Percentiles rank a stretch among this genome's conserved stretches.
These are phyloP conservation scores for Flaveria sonorensis DNA, from an alignment of 129 eudicot species.

Conservation along the genomic window DNA sequence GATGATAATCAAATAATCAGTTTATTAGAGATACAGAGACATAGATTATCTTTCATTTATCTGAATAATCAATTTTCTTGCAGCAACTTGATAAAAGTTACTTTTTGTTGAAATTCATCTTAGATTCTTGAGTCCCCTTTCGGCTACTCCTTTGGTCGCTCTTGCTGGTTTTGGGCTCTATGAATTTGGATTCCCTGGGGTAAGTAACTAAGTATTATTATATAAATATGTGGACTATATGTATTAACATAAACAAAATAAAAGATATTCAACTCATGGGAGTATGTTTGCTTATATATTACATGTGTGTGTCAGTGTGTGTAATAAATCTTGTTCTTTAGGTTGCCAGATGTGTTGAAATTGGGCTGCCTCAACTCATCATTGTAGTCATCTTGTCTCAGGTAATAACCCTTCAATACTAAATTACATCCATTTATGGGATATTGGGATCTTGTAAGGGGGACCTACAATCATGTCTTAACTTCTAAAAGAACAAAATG, in stretches of 20 bases:
- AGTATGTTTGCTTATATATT: neutral
- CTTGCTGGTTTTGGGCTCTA: constrained; percentile 77
- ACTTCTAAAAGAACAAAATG: neutral
- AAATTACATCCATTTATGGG: neutral
- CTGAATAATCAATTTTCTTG: neutral
- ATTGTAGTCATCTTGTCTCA: constrained; percentile 57
- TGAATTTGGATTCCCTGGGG: constrained; percentile 78
- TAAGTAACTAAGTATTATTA: constrained; percentile 21
- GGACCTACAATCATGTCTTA: constrained; percentile 4
- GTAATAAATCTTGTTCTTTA: constrained; percentile 21
- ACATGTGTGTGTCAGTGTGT: neutral
- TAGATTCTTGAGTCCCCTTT: constrained; percentile 65
- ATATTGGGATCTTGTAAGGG: neutral
- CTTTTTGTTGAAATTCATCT: constrained; percentile 2
- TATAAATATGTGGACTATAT: neutral
- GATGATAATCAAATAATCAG: neutral
- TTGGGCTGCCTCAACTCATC: constrained; percentile 72
- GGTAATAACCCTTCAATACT: constrained; percentile 34
- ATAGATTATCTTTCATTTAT: neutral
- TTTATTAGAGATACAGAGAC: neutral
- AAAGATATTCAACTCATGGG: neutral
- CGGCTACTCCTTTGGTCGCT: constrained; percentile 65
- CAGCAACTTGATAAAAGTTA: neutral
- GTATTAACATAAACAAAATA: neutral
- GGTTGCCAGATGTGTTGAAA: constrained; percentile 78